Evolutionary conservation across 495 filamentous ascomycete species (phyloP), one percentile per base, ranked within the genome.

Genomic region (Opeltia flavorubescens): DNA sequence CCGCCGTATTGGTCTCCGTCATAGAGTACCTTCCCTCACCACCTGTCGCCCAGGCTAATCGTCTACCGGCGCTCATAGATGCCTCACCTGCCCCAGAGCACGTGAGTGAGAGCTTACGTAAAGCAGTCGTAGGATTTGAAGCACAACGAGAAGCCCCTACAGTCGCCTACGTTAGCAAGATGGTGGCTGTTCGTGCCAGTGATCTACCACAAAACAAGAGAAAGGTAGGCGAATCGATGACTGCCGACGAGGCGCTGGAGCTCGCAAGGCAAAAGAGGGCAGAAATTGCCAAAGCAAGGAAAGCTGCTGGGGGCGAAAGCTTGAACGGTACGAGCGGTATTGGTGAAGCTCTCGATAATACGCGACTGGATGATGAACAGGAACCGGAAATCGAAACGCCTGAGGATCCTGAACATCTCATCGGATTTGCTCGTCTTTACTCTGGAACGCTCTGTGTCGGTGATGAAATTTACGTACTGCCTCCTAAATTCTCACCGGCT

Each of bases 101-200:
- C 49, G 72, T 96, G 17, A 77, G 83, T 44, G 65, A 72, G 7
- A 65, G 67, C 2, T 63, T 95, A 36, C 81, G 76, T 49, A 69
- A 81, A 17, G 88, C 91, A 7, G 87, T 96, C 78, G 57, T 84
- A 4, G 71, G 79, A 1, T 95, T 91, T 59, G 82, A 83, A 52
- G 77, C 75, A 3, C 64, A 62, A 1, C 63, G 72, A 7, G 71
- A 76, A 0, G 81, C 82, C 40, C 89, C 91, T 2, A 79, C 93
- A 2, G 85, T 96, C 5, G 91, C 88, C 8, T 99, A 93, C 53
- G 86, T 99, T 34, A 95, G 89, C 63, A 99, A 99, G 63, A 94
- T 99, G 89, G 84, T 95, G 18, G 87, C 91, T 1, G 76, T 96
- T 15, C 88, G 86, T 1, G 85, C 89, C 55, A 95, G 85, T 56